Percentiles rank a stretch among this genome's conserved stretches.
These are phyloP conservation scores for Cryptosporidium ryanae DNA, from an alignment of 169 alveolate genomes.

Conservation along the genomic window DNA sequence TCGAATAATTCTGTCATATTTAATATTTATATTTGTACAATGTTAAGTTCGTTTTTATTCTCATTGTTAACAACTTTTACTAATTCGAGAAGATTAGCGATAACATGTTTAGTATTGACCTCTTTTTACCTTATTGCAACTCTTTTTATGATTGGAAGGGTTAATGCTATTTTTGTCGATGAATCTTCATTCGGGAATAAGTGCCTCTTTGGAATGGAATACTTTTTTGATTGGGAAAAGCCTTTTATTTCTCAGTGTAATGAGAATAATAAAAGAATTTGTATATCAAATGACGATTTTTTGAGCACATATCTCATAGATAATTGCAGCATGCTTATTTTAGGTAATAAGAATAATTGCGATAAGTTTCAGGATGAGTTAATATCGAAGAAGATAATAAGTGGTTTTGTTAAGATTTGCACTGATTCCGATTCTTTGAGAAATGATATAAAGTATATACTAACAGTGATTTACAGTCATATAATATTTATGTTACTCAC, in stretches of 20 bases:
- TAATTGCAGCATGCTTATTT: slow-evolving; percentile 20
- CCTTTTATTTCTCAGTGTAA: slow-evolving; percentile 38
- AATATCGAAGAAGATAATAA: background rate
- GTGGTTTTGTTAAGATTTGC: slow-evolving; percentile 26
- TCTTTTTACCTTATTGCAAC: slow-evolving; percentile 9
- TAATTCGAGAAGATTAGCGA: slow-evolving; percentile 44
- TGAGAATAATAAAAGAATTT: slow-evolving; percentile 17
- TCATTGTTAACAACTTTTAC: slow-evolving; percentile 16
- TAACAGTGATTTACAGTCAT: slow-evolving; percentile 1
- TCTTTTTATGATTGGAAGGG: background rate
- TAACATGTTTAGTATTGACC: slow-evolving; percentile 31
- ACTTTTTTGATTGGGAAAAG: slow-evolving; percentile 23
- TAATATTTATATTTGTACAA: slow-evolving; percentile 12
- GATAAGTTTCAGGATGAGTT: slow-evolving; percentile 1
- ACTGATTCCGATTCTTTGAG: background rate
- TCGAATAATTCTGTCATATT: slow-evolving; percentile 5
- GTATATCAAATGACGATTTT: slow-evolving; percentile 21
- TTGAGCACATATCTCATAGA: slow-evolving; percentile 7
- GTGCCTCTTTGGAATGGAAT: slow-evolving; percentile 36
- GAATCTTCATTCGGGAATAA: slow-evolving; percentile 23
- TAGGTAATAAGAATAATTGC: slow-evolving; percentile 11
- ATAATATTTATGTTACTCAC: slow-evolving; percentile 32
- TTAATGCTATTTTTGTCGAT: slow-evolving; percentile 5
- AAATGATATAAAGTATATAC: background rate
- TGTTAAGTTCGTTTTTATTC: slow-evolving; percentile 8